Evolutionary conservation across 495 filamentous ascomycete species (phyloP).

Genomic region (Hypoxylon cercidicola): DNA sequence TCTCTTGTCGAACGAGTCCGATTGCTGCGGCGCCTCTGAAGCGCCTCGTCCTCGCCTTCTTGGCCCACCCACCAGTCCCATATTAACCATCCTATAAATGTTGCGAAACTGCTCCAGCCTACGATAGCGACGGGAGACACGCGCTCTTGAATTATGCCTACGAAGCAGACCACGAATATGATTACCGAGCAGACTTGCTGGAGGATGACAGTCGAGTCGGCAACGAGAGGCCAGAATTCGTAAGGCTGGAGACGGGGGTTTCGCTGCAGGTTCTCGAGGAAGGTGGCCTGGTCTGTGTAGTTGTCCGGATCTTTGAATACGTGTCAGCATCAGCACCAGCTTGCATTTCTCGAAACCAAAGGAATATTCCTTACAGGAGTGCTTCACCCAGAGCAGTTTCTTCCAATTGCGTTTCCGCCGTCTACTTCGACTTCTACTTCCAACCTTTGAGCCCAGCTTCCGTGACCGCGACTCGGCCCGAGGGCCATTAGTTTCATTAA

Average conservation of each 20-base stretch:
- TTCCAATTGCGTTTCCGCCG: slow-evolving; percentile 80
- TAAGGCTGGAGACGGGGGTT: slow-evolving; percentile 95
- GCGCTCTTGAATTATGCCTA: slow-evolving; percentile 85
- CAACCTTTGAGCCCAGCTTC: slow-evolving; percentile 46
- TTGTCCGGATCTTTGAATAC: slow-evolving; percentile 84
- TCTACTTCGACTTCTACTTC: slow-evolving; percentile 65
- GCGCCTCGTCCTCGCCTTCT: slow-evolving; percentile 54
- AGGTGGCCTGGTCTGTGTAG: slow-evolving; percentile 95
- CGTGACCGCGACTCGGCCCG: slow-evolving; percentile 59
- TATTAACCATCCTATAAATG: slow-evolving; percentile 86
- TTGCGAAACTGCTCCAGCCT: slow-evolving; percentile 81
- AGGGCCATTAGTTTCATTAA: slow-evolving; percentile 40
- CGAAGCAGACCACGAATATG: slow-evolving; percentile 94
- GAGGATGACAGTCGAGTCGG: slow-evolving; percentile 95
- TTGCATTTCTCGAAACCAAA: background rate
- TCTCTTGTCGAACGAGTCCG: slow-evolving; percentile 42
- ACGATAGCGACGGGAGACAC: slow-evolving; percentile 89
- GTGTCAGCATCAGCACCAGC: slow-evolving; percentile 7
- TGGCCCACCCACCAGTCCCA: slow-evolving; percentile 90
- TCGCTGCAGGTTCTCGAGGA: slow-evolving; percentile 93
- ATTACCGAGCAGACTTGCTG: slow-evolving; percentile 95
- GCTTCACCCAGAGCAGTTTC: slow-evolving; percentile 97
- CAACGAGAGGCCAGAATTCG: slow-evolving; percentile 96
- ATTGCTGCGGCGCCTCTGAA: slow-evolving; percentile 45
- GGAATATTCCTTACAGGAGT: slow-evolving; percentile 73